These are phyloP conservation scores for Metschnikowia shivogae DNA, from an alignment of 805 yeast genomes.

Conservation along the genomic window DNA sequence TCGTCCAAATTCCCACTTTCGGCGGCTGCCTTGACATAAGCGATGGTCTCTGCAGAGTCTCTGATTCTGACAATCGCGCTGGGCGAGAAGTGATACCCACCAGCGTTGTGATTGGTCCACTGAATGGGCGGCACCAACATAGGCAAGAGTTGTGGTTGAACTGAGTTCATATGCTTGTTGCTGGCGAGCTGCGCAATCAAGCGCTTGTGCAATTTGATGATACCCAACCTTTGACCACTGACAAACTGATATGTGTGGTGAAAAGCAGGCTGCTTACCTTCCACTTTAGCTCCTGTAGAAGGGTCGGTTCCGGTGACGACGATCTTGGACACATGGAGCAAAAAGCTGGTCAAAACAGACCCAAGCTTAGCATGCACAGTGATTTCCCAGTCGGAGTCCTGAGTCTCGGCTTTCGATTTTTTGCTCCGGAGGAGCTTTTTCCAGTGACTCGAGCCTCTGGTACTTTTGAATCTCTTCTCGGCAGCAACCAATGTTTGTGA, in stretches of 20 bases:
- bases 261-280: constrained; percentile 83
- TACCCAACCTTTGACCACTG: constrained; percentile 76
- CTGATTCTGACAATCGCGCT: constrained; percentile 67
- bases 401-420: constrained; percentile 2
- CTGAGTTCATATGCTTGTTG: constrained; percentile 57
- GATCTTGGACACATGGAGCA: constrained; percentile 79
- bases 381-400: constrained; percentile 22
- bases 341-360: constrained; percentile 65
- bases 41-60: constrained; percentile 84
- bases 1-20: constrained; percentile 58
- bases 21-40: constrained; percentile 83
- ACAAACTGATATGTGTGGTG: constrained; percentile 82
- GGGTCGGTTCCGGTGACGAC: constrained; percentile 81
- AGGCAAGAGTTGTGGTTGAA: constrained; percentile 85
- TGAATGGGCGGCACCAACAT: constrained; percentile 90
- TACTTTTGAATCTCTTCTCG: constrained; percentile 48
- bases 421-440: constrained; percentile 38
- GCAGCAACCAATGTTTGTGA: constrained; percentile 59
- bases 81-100: constrained; percentile 75
- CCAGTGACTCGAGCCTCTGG: constrained; percentile 46
- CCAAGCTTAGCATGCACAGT: constrained; percentile 62
- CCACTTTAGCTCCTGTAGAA: constrained; percentile 58
- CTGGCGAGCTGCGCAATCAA: constrained; percentile 65
- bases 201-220: constrained; percentile 68
- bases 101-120: constrained; percentile 78